Evolutionary conservation across 2,329 filamentous ascomycete genomes (phyloP).

Genomic region (Grosmannia penicillata): DNA sequence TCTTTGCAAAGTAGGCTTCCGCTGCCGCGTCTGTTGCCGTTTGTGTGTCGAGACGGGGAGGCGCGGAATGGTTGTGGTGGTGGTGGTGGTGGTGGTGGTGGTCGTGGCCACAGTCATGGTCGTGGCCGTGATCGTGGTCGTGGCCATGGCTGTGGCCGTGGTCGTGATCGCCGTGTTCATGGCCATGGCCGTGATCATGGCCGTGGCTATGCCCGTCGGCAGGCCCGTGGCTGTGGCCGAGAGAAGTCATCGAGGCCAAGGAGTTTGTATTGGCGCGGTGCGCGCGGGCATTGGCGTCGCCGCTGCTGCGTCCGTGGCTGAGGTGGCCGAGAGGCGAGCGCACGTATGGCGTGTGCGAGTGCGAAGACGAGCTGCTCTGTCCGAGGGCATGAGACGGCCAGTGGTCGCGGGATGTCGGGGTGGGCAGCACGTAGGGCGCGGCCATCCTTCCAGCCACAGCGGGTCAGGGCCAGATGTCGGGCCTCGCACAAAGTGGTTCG

Average conservation of each 20-base stretch:
- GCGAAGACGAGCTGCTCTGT: constrained; percentile 20
- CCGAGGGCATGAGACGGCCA: constrained; percentile 9
- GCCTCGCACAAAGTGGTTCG: too few relatives aligned
- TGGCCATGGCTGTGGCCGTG: constrained; percentile 2
- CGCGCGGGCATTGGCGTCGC: constrained; percentile 2
- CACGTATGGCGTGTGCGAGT: constrained; percentile 16
- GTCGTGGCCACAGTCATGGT: constrained; percentile 8
- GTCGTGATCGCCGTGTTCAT: constrained; percentile 13
- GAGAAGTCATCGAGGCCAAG: constrained; percentile 4
- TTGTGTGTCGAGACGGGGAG: too few relatives aligned
- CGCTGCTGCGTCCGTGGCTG: constrained; percentile 16
- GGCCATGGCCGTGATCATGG: constrained; percentile 13
- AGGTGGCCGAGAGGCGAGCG: constrained; percentile 26
- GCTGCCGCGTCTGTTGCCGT: neutral
- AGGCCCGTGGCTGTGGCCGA: neutral
- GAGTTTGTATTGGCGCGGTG: constrained; percentile 12
- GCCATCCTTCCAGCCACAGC: too few relatives aligned
- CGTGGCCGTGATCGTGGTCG: constrained; percentile 5
- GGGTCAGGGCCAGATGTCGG: too few relatives aligned
- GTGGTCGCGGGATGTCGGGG: constrained; percentile 26
- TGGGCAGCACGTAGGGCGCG: constrained; percentile 35
- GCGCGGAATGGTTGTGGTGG: neutral
- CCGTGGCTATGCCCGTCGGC: too few relatives aligned
- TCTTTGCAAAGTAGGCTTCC: constrained; percentile 13
- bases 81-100: constrained; percentile 13